Evolutionary conservation across 805 yeast genomes (phyloP).

Genomic region (Deakozyma indianensis): DNA sequence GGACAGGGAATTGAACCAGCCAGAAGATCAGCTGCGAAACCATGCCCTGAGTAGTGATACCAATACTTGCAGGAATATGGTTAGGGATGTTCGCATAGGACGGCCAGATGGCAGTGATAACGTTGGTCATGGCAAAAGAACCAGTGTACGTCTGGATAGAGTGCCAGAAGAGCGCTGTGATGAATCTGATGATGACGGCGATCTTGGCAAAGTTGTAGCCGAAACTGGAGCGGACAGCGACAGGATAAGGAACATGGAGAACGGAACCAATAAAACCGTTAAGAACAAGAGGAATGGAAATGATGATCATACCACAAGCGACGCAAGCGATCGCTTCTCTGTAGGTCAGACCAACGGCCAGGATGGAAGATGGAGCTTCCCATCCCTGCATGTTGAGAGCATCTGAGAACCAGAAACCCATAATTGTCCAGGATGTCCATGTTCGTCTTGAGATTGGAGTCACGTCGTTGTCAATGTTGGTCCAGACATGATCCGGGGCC

Average conservation of each 20-base stretch:
- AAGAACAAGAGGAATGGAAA: conserved; percentile 50
- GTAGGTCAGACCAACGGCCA: conserved; percentile 63
- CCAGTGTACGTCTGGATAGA: conserved; percentile 75
- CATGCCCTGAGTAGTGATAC: conserved; percentile 16
- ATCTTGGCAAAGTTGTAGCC: conserved; percentile 72
- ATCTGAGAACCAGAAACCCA: conserved; percentile 73
- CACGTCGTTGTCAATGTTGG: conserved; percentile 11
- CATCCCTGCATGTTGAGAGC: conserved; percentile 77
- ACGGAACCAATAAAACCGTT: conserved; percentile 64
- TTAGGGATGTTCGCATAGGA: conserved; percentile 22
- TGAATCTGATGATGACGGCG: conserved; percentile 76
- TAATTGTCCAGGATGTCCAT: conserved; percentile 70
- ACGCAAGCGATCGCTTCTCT: conserved; percentile 84
- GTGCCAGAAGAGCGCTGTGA: conserved; percentile 78
- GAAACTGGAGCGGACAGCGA: conserved; percentile 63
- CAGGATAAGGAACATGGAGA: conserved; percentile 73
- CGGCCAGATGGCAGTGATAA: conserved; percentile 62
- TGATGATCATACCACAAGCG: conserved; percentile 65
- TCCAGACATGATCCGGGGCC: conserved; percentile 14
- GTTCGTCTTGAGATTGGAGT: conserved; percentile 30
- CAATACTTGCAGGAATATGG: conserved; percentile 33
- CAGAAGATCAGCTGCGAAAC: conserved; percentile 9
- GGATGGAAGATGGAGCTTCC: conserved; percentile 82
- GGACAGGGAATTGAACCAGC: conserved; percentile 10
- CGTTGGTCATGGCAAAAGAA: conserved; percentile 60